Percentiles rank a stretch among this genome's conserved stretches.
These are phyloP conservation scores for Austroboletus niveus DNA, from an alignment of 1,284 basidiomycete genomes.

Conservation along the genomic window DNA sequence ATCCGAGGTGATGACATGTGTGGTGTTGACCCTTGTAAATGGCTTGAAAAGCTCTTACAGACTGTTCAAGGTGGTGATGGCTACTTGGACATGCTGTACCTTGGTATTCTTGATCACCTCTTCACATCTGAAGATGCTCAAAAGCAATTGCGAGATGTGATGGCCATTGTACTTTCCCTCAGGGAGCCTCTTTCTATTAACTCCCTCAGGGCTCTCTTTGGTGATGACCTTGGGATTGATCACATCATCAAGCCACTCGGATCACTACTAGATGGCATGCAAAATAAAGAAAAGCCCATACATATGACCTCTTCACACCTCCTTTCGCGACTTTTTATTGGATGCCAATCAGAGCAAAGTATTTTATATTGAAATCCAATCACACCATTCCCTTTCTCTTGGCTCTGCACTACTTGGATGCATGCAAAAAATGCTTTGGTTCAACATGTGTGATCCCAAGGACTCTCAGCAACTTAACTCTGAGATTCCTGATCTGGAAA, in stretches of 20 bases:
- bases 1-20: background rate
- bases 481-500: background rate
- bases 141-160: background rate
- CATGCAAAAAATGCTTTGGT: background rate
- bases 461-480: background rate
- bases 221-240: background rate
- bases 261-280: background rate
- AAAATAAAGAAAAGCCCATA: no score
- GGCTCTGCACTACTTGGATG: background rate
- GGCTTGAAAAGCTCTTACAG: background rate
- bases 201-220: background rate
- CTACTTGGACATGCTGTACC: background rate
- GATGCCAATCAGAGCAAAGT: background rate
- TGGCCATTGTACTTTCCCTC: conserved; percentile 1
- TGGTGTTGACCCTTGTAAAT: background rate
- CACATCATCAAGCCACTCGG: background rate
- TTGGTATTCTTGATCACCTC: background rate
- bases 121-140: background rate
- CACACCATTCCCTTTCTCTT: background rate
- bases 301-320: no score
- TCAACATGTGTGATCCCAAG: conserved; percentile 2
- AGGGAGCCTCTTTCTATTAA: background rate
- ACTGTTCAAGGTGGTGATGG: background rate
- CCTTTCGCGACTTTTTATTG: background rate
- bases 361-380: background rate